Evolutionary conservation across 495 filamentous ascomycete genomes (phyloP).

Genomic region (Neurospora sp.): DNA sequence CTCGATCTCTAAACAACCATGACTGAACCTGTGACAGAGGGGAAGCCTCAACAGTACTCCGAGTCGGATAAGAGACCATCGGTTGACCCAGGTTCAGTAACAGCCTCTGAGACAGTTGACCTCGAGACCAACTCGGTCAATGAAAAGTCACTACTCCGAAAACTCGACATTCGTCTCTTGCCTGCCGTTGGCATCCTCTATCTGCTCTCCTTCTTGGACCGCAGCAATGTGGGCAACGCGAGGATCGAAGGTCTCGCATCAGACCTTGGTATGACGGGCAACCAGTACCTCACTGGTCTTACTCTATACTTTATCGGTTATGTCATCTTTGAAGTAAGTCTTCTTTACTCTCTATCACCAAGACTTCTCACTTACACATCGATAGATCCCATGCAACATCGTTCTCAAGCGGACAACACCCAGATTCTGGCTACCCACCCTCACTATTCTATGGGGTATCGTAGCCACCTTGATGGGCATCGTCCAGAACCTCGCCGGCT

Average conservation of each 20-base stretch:
- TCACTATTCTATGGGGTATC: constrained; percentile 41
- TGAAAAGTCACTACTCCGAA: constrained; percentile 54
- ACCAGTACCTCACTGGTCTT: constrained; percentile 62
- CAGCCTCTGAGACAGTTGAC: constrained; percentile 16
- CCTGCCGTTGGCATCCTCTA: constrained; percentile 62
- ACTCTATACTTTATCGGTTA: constrained; percentile 73
- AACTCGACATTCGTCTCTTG: constrained; percentile 53
- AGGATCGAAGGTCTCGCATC: constrained; percentile 51
- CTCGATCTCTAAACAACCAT: neutral
- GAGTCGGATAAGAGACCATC: constrained; percentile 1
- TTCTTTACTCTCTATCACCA: neutral
- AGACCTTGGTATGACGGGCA: constrained; percentile 58
- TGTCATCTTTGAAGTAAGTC: constrained; percentile 40
- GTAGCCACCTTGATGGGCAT: constrained; percentile 65
- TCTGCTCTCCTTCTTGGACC: constrained; percentile 62
- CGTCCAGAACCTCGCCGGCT: constrained; percentile 54
- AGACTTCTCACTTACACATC: neutral
- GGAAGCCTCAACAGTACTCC: neutral
- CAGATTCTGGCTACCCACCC: constrained; percentile 42
- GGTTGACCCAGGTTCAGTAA: constrained; percentile 2
- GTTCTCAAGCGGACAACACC: constrained; percentile 63
- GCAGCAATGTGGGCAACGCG: constrained; percentile 56
- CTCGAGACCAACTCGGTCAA: constrained; percentile 29
- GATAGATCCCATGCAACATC: constrained; percentile 60
- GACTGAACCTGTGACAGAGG: neutral